phyloP scores from a whole-genome alignment of 331 rosid species.

The Pyracantha coccinea region DNA sequence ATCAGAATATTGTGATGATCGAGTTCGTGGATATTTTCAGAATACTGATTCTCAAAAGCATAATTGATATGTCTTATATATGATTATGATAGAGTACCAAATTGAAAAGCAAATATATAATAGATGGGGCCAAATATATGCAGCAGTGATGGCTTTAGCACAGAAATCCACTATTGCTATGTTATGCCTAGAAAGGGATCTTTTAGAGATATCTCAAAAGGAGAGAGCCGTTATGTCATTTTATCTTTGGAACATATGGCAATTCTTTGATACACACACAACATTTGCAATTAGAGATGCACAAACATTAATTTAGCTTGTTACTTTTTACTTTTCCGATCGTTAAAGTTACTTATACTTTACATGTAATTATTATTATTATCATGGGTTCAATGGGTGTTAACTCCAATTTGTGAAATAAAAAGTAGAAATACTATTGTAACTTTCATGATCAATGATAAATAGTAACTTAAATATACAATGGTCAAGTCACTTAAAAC shows the following conservation, averaged over 20 bases:
- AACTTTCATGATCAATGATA: neutral
- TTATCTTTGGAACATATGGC: constrained; percentile 40
- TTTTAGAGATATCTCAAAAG: constrained; percentile 66
- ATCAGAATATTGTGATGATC: neutral
- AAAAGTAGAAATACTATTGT: neutral
- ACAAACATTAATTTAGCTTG: neutral
- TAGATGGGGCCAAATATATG: neutral
- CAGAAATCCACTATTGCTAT: constrained; percentile 6
- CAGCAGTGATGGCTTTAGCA: neutral
- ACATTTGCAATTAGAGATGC: neutral
- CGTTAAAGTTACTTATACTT: neutral
- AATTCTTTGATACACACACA: neutral
- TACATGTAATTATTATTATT: neutral
- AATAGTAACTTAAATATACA: neutral
- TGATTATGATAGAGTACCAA: constrained; percentile 3
- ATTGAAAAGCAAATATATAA: neutral
- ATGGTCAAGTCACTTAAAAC: neutral
- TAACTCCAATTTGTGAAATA: neutral
- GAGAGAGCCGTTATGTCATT: constrained; percentile 59
- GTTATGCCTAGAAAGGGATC: constrained; percentile 44
- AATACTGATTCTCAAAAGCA: neutral
- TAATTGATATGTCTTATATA: neutral
- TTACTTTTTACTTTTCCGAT: neutral
- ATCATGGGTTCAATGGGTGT: neutral
- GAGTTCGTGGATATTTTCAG: neutral